Evolutionary conservation across 1,284 basidiomycete species (phyloP).

Genomic region (Schizophyllum commune): DNA sequence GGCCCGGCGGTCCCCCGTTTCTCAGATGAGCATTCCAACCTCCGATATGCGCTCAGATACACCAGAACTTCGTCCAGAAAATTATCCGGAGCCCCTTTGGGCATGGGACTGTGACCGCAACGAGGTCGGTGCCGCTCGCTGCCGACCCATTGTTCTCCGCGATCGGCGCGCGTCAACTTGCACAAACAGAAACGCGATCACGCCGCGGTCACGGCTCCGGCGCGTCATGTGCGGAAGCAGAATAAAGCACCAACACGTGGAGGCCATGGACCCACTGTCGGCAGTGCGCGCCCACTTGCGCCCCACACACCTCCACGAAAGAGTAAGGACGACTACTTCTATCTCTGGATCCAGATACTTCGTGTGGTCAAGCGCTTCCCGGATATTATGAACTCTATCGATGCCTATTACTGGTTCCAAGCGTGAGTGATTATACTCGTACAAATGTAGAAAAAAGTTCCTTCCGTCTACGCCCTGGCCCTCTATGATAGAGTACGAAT

Average conservation of each 20-base stretch:
- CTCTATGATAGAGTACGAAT: neutral
- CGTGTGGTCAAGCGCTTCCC: too few relatives aligned
- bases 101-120: neutral
- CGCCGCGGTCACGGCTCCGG: neutral
- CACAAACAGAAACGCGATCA: neutral
- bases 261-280: too few relatives aligned
- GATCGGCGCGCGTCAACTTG: neutral
- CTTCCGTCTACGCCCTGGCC: neutral
- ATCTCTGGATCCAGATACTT: too few relatives aligned
- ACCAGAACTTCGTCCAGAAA: neutral
- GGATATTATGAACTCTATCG: too few relatives aligned
- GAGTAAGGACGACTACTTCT: too few relatives aligned
- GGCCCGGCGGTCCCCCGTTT: too few relatives aligned
- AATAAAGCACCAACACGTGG: neutral
- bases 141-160: neutral
- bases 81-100: neutral
- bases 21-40: neutral
- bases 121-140: neutral
- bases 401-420: too few relatives aligned
- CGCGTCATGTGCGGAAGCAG: neutral
- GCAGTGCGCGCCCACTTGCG: too few relatives aligned
- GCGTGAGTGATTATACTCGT: neutral
- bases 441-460: neutral
- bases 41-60: neutral
- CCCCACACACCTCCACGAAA: too few relatives aligned